phyloP scores from a whole-genome alignment of 768 basidiomycete species.

The Boletus rufocinnamomeus region DNA sequence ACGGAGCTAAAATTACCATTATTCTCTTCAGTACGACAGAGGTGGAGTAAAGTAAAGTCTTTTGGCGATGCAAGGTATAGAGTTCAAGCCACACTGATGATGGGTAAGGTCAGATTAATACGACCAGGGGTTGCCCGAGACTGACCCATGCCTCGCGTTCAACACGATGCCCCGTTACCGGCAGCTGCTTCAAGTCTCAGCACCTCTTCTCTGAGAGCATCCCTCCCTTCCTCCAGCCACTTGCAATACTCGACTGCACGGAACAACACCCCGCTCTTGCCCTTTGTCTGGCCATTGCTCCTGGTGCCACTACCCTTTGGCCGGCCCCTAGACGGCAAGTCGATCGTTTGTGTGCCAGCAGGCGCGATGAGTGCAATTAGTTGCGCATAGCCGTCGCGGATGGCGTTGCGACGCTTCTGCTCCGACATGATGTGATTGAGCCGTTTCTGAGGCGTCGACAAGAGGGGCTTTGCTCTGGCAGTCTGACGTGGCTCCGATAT shows the following conservation, averaged over 20 bases:
- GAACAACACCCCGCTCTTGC: slow-evolving; percentile 88
- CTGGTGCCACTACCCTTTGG: slow-evolving; percentile 75
- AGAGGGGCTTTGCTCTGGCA: slow-evolving; percentile 58
- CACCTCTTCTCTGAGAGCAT: slow-evolving; percentile 70
- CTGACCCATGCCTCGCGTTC: slow-evolving; percentile 18
- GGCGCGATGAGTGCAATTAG: slow-evolving; percentile 80
- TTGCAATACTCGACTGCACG: slow-evolving; percentile 82
- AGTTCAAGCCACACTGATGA: neutral
- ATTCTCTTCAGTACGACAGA: slow-evolving; percentile 3
- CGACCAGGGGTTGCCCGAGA: neutral
- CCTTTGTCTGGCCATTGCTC: slow-evolving; percentile 71
- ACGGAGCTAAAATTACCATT: slow-evolving; percentile 11
- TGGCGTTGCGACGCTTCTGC: slow-evolving; percentile 90
- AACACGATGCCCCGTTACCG: slow-evolving; percentile 41
- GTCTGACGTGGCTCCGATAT: slow-evolving; percentile 28
- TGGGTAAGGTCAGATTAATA: neutral
- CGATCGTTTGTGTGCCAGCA: slow-evolving; percentile 69
- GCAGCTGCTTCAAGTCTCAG: slow-evolving; percentile 65
- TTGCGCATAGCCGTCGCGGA: slow-evolving; percentile 87
- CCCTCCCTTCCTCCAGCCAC: slow-evolving; percentile 84
- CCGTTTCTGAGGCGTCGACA: slow-evolving; percentile 84
- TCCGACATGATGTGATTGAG: slow-evolving; percentile 95
- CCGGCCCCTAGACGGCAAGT: slow-evolving; percentile 74
- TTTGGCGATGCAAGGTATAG: neutral
- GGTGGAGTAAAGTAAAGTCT: neutral